phyloP scores from a whole-genome alignment of 2,329 filamentous ascomycete genomes.

The Orbilia ellipsospora region DNA sequence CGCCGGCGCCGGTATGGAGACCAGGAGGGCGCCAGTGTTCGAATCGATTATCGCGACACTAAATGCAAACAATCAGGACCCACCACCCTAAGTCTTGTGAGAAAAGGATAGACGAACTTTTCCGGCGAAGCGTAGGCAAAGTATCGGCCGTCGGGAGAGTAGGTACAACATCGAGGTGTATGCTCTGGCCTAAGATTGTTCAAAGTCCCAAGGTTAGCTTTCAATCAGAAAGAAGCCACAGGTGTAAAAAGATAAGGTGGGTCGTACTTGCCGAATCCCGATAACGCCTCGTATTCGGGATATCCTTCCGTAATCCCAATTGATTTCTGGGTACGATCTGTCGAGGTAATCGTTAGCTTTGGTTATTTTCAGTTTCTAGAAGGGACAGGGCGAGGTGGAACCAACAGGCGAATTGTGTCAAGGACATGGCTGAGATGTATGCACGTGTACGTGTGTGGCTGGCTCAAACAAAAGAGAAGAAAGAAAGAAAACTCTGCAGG shows the following conservation, averaged over 20 bases:
- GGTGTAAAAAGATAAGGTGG: constrained; percentile 1
- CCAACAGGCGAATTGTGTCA: constrained; percentile 59
- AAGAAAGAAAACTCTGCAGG: constrained; percentile 2
- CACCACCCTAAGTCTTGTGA: constrained; percentile 6
- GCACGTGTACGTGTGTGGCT: constrained; percentile 31
- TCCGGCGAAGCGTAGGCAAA: constrained; percentile 94
- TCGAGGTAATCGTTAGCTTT: constrained; percentile 37
- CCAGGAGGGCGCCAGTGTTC: constrained; percentile 77
- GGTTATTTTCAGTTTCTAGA: constrained; percentile 14
- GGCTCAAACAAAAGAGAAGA: constrained; percentile 17
- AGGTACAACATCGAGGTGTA: constrained; percentile 91
- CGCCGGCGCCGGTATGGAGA: constrained; percentile 79
- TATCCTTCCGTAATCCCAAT: constrained; percentile 93
- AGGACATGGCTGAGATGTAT: constrained; percentile 34
- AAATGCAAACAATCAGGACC: constrained; percentile 51
- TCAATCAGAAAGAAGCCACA: not conserved
- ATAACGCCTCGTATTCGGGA: constrained; percentile 84
- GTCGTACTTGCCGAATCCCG: constrained; percentile 75
- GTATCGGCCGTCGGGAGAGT: constrained; percentile 95
- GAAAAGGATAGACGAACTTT: constrained; percentile 64
- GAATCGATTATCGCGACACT: constrained; percentile 87
- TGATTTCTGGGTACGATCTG: constrained; percentile 88
- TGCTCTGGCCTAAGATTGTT: constrained; percentile 77
- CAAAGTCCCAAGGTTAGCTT: constrained; percentile 52
- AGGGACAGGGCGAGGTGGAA: constrained; percentile 28